Evolutionary conservation across 2,329 filamentous ascomycete species (phyloP).

Genomic region (Exophiala xenobiotica): DNA sequence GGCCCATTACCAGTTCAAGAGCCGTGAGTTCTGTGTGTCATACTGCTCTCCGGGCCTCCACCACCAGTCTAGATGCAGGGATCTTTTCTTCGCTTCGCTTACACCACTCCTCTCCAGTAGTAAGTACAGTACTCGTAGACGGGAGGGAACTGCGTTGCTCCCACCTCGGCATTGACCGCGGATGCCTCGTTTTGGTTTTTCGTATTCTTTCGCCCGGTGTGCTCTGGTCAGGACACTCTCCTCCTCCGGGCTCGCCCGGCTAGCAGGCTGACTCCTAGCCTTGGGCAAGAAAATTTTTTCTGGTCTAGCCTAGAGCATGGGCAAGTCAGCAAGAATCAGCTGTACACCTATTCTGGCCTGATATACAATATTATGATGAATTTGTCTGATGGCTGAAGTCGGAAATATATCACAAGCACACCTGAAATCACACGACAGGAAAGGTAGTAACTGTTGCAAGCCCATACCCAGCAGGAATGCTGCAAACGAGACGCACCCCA

Average conservation of each 20-base stretch:
- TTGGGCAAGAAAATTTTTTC: not conserved
- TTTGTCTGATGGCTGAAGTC: not conserved
- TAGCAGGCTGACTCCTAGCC: not conserved
- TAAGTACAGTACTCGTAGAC: not conserved
- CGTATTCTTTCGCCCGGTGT: not conserved
- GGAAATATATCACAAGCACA: not conserved
- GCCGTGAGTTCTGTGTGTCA: not conserved
- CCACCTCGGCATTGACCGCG: not conserved
- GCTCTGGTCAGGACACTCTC: not conserved
- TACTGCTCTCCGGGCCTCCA: not conserved
- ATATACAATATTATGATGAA: not conserved
- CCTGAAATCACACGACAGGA: not conserved
- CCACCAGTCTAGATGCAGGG: not conserved
- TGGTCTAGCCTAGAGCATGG: not conserved
- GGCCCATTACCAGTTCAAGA: not conserved
- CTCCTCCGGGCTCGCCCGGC: not conserved
- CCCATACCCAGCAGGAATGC: not conserved
- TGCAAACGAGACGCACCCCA: not conserved
- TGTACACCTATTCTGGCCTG: no score
- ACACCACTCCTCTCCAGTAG: not conserved
- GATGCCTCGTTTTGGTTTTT: not conserved
- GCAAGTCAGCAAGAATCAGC: not conserved
- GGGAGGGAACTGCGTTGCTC: not conserved
- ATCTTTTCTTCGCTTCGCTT: slow-evolving; percentile 1
- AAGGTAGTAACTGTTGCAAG: not conserved